phyloP scores from a whole-genome alignment of 192 early-diverging fungal genomes.

The Coemansia sp. region DNA sequence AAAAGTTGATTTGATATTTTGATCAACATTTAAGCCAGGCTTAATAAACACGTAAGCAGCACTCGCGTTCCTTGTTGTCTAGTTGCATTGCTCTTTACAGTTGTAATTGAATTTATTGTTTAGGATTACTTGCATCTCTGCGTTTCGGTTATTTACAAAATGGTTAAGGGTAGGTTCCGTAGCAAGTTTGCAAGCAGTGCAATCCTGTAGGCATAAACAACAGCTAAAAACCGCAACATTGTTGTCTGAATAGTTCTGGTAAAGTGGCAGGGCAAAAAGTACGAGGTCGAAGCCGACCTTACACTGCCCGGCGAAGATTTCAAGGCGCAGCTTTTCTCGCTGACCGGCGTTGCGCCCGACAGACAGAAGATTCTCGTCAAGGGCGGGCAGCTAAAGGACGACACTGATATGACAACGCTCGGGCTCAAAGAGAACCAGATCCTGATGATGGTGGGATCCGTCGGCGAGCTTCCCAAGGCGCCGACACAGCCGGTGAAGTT shows the following conservation, averaged over 20 bases:
- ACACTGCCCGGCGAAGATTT: slow-evolving; percentile 74
- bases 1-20: no score
- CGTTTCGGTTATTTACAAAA: slow-evolving; percentile 5
- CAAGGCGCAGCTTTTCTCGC: slow-evolving; percentile 85
- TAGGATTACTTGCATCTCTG: background rate
- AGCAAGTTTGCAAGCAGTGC: background rate
- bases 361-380: slow-evolving; percentile 94
- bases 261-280: slow-evolving; percentile 92
- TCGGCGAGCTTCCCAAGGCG: slow-evolving; percentile 86
- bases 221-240: background rate
- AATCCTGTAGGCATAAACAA: background rate
- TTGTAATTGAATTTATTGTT: no score
- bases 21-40: no score
- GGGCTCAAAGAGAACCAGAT: slow-evolving; percentile 69
- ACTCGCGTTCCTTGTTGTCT: no score
- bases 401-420: slow-evolving; percentile 69
- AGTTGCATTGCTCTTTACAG: no score
- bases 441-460: slow-evolving; percentile 94
- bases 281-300: slow-evolving; percentile 71
- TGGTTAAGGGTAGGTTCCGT: slow-evolving; percentile 33
- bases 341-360: slow-evolving; percentile 89
- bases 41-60: no score
- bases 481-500: slow-evolving; percentile 72
- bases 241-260: slow-evolving; percentile 61
- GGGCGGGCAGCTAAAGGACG: slow-evolving; percentile 90